Evolutionary conservation across 225 moss, liverwort and hornwort species (phyloP).

Genomic region (Physcomitrium patens): DNA sequence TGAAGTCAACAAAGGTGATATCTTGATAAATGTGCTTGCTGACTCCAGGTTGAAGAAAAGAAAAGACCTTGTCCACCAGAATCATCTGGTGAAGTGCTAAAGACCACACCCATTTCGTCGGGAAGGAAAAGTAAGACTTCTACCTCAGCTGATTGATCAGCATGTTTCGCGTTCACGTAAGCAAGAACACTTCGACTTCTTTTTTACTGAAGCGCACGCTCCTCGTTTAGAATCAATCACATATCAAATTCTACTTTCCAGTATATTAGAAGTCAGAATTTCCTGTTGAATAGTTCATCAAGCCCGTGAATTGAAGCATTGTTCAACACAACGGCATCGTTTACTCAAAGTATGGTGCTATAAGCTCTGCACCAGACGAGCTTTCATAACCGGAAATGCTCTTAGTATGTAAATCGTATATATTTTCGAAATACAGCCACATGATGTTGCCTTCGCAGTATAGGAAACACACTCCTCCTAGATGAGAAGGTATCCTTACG

Average conservation of each 20-base stretch:
- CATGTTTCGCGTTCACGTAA: not conserved
- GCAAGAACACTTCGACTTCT: not conserved
- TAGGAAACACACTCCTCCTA: not conserved
- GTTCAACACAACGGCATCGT: too few species aligned
- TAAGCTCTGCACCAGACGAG: too few species aligned
- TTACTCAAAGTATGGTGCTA: too few species aligned
- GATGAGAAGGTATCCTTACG: not conserved
- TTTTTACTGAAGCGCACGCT: not conserved
- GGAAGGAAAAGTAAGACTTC: constrained; percentile 30
- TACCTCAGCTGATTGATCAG: not conserved
- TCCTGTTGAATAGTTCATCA: not conserved
- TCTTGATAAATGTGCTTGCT: constrained; percentile 9
- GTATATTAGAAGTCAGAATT: constrained; percentile 5
- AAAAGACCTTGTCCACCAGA: constrained; percentile 33
- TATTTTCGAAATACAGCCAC: too few species aligned
- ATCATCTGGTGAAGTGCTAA: constrained; percentile 19
- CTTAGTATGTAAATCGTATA: too few species aligned
- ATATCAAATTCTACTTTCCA: not conserved
- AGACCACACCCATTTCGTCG: constrained; percentile 26
- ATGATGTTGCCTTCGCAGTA: not conserved
- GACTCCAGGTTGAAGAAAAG: constrained; percentile 30
- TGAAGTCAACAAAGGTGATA: constrained; percentile 8
- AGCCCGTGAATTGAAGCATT: too few species aligned
- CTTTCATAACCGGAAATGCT: too few species aligned
- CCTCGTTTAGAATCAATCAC: constrained; percentile 1